phyloP scores from a whole-genome alignment of 2,329 filamentous ascomycete genomes.

The Peltaster fructicola region DNA sequence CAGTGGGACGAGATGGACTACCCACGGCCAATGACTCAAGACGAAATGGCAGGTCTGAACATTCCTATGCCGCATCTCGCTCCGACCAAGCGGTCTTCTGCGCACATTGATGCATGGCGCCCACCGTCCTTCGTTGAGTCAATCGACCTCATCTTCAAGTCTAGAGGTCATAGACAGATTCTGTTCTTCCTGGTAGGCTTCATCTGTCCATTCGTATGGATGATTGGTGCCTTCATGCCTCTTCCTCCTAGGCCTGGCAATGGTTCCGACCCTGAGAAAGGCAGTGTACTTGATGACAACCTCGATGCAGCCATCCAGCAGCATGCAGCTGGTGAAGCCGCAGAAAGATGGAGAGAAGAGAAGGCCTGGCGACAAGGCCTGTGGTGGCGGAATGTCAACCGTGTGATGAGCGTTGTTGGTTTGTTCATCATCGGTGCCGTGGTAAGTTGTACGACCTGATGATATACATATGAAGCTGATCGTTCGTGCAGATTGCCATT shows the following conservation, averaged over 20 bases:
- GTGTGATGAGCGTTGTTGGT: conserved; percentile 21
- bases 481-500: conserved; percentile 15
- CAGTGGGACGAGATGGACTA: conserved; percentile 17
- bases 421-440: conserved; percentile 19
- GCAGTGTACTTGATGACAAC: conserved; percentile 12
- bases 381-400: conserved; percentile 22
- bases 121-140: conserved; percentile 19
- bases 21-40: conserved; percentile 17
- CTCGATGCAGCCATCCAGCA: conserved; percentile 13
- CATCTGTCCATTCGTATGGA: conserved; percentile 19
- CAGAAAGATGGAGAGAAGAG: conserved; percentile 17
- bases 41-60: conserved; percentile 12
- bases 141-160: conserved; percentile 16
- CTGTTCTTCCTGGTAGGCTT: conserved; percentile 20
- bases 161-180: conserved; percentile 19
- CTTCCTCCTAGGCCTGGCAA: conserved; percentile 13
- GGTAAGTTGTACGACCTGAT: conserved; percentile 10
- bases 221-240: conserved; percentile 18
- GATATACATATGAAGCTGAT: not conserved
- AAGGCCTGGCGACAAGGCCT: conserved; percentile 16
- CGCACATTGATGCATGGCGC: conserved; percentile 16
- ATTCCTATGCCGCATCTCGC: conserved; percentile 13
- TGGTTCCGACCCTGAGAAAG: conserved; percentile 10
- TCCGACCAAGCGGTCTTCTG: conserved; percentile 10
- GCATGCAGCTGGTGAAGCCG: conserved; percentile 14